Base-by-base conservation (phyloP, 2,329 filamentous ascomycete species). In the Pseudocercospora crystallina region DNA sequence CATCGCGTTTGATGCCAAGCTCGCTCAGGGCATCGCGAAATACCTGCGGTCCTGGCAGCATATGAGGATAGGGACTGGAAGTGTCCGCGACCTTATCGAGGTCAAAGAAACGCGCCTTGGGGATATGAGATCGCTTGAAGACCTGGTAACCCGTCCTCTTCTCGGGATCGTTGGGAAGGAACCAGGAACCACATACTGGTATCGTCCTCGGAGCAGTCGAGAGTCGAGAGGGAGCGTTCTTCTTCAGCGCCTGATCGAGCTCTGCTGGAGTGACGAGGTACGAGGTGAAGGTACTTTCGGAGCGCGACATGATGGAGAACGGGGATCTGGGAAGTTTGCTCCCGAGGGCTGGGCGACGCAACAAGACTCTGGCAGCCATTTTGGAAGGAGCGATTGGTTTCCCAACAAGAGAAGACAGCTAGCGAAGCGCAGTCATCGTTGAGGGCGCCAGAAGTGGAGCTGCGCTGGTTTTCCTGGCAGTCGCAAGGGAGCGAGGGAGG, bases 141-240 rank as follows among this genome's bases (percentile, higher is more conserved):
- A 86, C 83, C 58, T 94, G 80, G 61, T 87, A 83, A 47, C 94
- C 94, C 43, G 82, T 88, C 55, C 90, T 85, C 47, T 82, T 82
- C 61, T 80, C 66, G 2, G 80, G 77, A 59, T 96, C 92, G 70
- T 96, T 97, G 57, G 94, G 94, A 57, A 99, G 82, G 68, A 96
- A 99, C 94, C 94, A 99, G 17, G 90, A 82, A 40, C 91, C 94
- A 72, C 91, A 96, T 36, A 99, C 80, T 2, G 94, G 89, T 47
- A 99, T 84, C 37, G 95, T 86, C 60, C 88, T 85, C 1, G 92
- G 87, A 10, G 89, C 84, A 37, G 89, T 87, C 53, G 88, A 90
- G 63, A 92, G 87, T 56, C 86, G 83, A 46, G 86, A 87, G 10
- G 86, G 81, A 3, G 90, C 81, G 70, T 92, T 95, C 73, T 86